Conservation (phyloP, 495 filamentous ascomycete species). For the Lepraria neglecta region DNA sequence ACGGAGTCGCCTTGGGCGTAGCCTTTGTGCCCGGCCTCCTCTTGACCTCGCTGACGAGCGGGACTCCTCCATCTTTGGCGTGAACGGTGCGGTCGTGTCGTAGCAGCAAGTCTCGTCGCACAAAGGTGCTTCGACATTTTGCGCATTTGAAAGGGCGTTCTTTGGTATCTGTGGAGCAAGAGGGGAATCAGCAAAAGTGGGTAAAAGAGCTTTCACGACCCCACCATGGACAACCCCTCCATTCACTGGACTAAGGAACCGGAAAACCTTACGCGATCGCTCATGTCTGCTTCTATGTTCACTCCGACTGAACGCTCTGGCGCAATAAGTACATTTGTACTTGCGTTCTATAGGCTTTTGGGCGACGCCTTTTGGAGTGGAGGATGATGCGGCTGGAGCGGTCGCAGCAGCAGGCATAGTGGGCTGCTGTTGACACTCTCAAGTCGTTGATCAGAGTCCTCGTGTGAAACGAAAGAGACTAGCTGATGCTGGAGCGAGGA, state of each 20-base stretch:
- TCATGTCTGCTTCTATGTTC: conserved; percentile 97
- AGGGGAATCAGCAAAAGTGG: conserved; percentile 7
- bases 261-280: conserved; percentile 79
- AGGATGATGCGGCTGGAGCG: conserved; percentile 42
- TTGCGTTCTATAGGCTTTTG: conserved; percentile 72
- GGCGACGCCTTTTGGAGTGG: conserved; percentile 53
- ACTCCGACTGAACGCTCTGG: conserved; percentile 91
- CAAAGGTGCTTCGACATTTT: conserved; percentile 98
- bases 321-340: conserved; percentile 99
- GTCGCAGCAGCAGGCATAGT: conserved; percentile 43
- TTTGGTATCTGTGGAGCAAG: conserved; percentile 71
- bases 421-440: conserved; percentile 7
- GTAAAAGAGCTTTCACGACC: conserved; percentile 17
- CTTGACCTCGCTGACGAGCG: conserved; percentile 90
- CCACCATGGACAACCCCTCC: conserved; percentile 27
- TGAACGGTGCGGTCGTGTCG: conserved; percentile 98
- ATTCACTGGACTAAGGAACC: conserved; percentile 20
- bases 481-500: conserved; percentile 18
- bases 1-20: conserved; percentile 58
- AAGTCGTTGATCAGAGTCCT: conserved; percentile 21
- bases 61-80: conserved; percentile 95
- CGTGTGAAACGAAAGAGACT: conserved; percentile 24
- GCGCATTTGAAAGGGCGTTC: conserved; percentile 97
- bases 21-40: conserved; percentile 70
- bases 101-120: conserved; percentile 89